These are phyloP conservation scores for Zymoseptoria ardabiliae DNA, from an alignment of 2,329 filamentous ascomycete species.

Conservation along the genomic window DNA sequence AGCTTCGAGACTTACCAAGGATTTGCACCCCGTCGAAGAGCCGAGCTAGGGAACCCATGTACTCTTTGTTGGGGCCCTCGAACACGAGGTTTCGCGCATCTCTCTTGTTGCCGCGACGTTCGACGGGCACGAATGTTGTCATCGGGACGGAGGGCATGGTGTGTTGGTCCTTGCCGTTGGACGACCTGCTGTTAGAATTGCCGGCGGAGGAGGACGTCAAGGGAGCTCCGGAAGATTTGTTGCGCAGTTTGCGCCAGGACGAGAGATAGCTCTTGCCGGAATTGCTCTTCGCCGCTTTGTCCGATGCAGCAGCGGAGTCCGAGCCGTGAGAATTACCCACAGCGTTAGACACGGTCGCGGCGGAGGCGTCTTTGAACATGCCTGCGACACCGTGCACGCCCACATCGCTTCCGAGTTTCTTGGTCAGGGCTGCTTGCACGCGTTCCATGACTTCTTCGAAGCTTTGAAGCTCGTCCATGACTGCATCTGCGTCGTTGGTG, in stretches of 20 bases:
- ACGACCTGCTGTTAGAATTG: slow-evolving; percentile 7
- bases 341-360: slow-evolving; percentile 14
- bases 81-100: slow-evolving; percentile 64
- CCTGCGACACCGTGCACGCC: slow-evolving; percentile 67
- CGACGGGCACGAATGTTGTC: slow-evolving; percentile 63
- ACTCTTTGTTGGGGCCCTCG: slow-evolving; percentile 75
- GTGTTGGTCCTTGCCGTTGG: slow-evolving; percentile 51
- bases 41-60: slow-evolving; percentile 83
- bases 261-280: slow-evolving; percentile 71
- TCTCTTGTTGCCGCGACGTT: slow-evolving; percentile 31
- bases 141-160: slow-evolving; percentile 51
- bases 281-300: slow-evolving; percentile 43
- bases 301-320: slow-evolving; percentile 29
- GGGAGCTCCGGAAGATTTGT: slow-evolving; percentile 69
- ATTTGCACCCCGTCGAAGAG: slow-evolving; percentile 91
- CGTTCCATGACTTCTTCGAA: slow-evolving; percentile 81
- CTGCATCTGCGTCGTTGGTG: slow-evolving; percentile 80
- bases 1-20: slow-evolving; percentile 58
- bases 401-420: slow-evolving; percentile 89
- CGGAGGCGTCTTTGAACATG: slow-evolving; percentile 63
- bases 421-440: slow-evolving; percentile 65
- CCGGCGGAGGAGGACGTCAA: slow-evolving; percentile 20
- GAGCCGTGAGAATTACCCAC: slow-evolving; percentile 5
- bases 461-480: slow-evolving; percentile 88
- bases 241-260: slow-evolving; percentile 82